phyloP scores from a whole-genome alignment of 2,329 filamentous ascomycete genomes.

The Thyridium curvatum region DNA sequence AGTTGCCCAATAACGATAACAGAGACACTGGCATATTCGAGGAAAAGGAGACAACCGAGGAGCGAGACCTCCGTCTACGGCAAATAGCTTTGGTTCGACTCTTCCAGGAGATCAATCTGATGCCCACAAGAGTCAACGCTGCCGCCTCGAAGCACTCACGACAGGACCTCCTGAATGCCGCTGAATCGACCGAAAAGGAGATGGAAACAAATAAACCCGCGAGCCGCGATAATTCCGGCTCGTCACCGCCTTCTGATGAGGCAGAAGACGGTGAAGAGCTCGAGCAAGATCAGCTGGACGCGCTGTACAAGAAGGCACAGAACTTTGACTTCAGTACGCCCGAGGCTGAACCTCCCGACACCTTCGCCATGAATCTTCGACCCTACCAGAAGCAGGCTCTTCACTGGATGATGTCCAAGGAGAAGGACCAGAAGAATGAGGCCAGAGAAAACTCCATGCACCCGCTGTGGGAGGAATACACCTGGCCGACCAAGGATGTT shows the following conservation, averaged over 20 bases:
- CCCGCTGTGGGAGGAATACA: conserved; percentile 93
- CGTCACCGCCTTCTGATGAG: conserved; percentile 55
- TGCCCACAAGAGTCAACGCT: conserved; percentile 68
- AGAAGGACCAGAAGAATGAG: conserved; percentile 68
- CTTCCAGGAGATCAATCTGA: conserved; percentile 81
- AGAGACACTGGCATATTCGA: conserved; percentile 71
- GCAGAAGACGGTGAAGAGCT: conserved; percentile 83
- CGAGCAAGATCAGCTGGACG: conserved; percentile 91
- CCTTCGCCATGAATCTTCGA: conserved; percentile 76
- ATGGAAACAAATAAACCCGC: conserved; percentile 23
- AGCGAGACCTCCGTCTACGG: conserved; percentile 73
- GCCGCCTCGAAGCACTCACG: conserved; percentile 71
- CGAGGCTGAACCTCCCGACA: conserved; percentile 73
- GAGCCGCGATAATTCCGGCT: conserved; percentile 26
- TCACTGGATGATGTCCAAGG: conserved; percentile 94
- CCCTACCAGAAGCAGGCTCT: conserved; percentile 95
- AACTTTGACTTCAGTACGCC: conserved; percentile 94
- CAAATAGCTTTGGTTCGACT: conserved; percentile 85
- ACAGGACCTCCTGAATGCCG: conserved; percentile 79
- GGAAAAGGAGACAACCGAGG: conserved; percentile 77
- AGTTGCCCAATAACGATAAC: conserved; percentile 66
- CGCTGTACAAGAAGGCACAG: conserved; percentile 91
- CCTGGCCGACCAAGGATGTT: conserved; percentile 81
- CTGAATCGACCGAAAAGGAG: conserved; percentile 78
- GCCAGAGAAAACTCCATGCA: conserved; percentile 79